Base-by-base conservation (phyloP, 2,329 filamentous ascomycete genomes). In the Phialophora chinensis region DNA sequence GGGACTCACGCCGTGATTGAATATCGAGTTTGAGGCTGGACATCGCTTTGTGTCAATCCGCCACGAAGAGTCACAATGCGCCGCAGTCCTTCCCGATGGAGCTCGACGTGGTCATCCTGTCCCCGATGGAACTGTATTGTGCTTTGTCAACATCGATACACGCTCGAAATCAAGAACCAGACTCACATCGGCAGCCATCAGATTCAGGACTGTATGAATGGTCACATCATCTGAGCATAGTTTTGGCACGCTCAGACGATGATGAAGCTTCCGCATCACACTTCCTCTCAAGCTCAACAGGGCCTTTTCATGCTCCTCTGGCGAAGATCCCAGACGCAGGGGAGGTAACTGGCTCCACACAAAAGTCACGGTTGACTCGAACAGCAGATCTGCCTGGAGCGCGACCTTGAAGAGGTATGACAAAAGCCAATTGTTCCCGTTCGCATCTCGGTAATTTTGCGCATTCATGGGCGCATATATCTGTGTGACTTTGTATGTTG, bases 141-240 rank as follows among this genome's bases (percentile, higher is more conserved):
- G n/a, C 20, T 25, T 25, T 7, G 20, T n/a, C 44, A 47, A 47
- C 44, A 5, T 33, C 31, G 17, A n/a, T 47, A 17, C 44, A n/a
- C 2, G 12, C 14, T 25, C 17, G 12, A 44, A 17, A 23, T 14
- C 23, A 23, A 56, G 1, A 42, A 33, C 25, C n/a, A 49, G 31
- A 17, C 62, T 59, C 42, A 63, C 62, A 44, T 63, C 62, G 27
- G 27, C 44, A n/a, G 62, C 54, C 62, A 63, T 58, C 54, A 63
- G 42, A 10, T 27, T 17, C 17, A 58, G 20, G 14, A 59, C 54
- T 4, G 62, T 63, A n/a, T 58, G 53, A 20, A 63, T 63, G n/a
- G 62, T 58, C 27, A 53, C 54, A 53, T 63, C 61, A 52, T 63
- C 61, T 23, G 35, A 63, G 10, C 38, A 59, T 27, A 49, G 14